A percentile compares a stretch with the other conserved stretches of the same genome.
Conservation (phyloP, 495 filamentous ascomycete species). For the Penicillium taxi region DNA sequence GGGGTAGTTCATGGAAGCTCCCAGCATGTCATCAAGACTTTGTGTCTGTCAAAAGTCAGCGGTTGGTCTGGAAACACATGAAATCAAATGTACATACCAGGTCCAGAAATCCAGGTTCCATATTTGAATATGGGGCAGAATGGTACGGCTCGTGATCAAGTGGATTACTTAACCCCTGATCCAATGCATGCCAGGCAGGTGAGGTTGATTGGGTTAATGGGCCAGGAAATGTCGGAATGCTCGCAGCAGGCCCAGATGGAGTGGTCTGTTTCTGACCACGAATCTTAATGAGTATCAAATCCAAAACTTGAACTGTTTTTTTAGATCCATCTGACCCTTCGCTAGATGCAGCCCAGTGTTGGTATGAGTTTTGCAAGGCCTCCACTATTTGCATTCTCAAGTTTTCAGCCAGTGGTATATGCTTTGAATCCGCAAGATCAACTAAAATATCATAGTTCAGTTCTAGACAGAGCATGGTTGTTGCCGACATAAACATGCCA, state of each 20-base stretch:
- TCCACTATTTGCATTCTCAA: slow-evolving; percentile 56
- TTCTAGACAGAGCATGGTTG: slow-evolving; percentile 31
- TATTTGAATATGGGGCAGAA: neutral
- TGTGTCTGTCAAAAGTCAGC: neutral
- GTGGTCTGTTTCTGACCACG: slow-evolving; percentile 15
- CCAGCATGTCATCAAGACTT: slow-evolving; percentile 11
- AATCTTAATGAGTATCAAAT: slow-evolving; percentile 60
- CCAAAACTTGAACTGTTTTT: slow-evolving; percentile 58
- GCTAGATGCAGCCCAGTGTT: slow-evolving; percentile 58
- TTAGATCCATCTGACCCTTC: slow-evolving; percentile 62
- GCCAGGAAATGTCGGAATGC: neutral
- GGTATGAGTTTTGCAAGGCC: slow-evolving; percentile 52
- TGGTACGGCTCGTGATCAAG: neutral
- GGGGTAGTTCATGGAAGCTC: slow-evolving; percentile 8
- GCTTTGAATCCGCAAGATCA: slow-evolving; percentile 1
- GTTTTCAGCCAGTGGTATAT: slow-evolving; percentile 21
- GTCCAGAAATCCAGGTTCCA: slow-evolving; percentile 5
- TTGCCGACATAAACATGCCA: slow-evolving; percentile 30
- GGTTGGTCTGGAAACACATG: no score
- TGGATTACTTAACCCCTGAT: slow-evolving; percentile 1
- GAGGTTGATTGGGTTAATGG: neutral
- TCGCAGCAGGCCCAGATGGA: neutral
- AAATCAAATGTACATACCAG: slow-evolving; percentile 1
- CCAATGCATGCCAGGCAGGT: neutral
- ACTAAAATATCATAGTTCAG: slow-evolving; percentile 11